Percentiles rank a stretch among this genome's conserved stretches.
These are phyloP conservation scores for Didymosphaeria variabile DNA, from an alignment of 2,329 filamentous ascomycete species.

Conservation along the genomic window DNA sequence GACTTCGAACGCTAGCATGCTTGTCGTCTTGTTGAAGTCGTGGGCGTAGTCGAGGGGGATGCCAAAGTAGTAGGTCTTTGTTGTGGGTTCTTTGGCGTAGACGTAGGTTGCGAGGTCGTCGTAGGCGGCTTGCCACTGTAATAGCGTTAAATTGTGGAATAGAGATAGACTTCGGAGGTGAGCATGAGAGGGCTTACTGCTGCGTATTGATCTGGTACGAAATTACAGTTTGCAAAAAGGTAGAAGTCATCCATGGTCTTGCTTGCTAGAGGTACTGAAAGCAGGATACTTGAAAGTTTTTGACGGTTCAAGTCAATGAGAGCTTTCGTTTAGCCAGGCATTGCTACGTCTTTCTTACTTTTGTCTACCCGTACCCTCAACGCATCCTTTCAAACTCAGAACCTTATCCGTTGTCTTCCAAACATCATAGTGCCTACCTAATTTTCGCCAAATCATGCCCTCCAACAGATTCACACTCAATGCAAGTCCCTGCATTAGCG, in stretches of 20 bases:
- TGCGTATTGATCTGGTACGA: slow-evolving; percentile 48
- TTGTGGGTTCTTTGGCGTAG: slow-evolving; percentile 45
- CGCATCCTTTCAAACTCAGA: neutral
- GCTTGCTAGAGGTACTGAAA: neutral
- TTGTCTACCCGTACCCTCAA: too few species aligned
- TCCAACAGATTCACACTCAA: neutral
- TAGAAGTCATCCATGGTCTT: slow-evolving; percentile 32
- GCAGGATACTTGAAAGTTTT: neutral
- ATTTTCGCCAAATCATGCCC: neutral
- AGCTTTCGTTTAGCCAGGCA: too few species aligned
- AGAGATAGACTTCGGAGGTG: neutral
- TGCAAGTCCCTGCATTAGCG: neutral
- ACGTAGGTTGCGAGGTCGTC: slow-evolving; percentile 52
- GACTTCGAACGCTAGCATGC: slow-evolving; percentile 51
- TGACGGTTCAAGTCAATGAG: too few species aligned
- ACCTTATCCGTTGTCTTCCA: neutral
- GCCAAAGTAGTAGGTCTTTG: slow-evolving; percentile 56
- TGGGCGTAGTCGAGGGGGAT: slow-evolving; percentile 49
- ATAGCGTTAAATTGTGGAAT: slow-evolving; percentile 5
- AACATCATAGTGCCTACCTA: neutral
- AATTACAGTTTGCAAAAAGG: slow-evolving; percentile 49
- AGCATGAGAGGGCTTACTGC: slow-evolving; percentile 30
- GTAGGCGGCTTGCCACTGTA: slow-evolving; percentile 54
- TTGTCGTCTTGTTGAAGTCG: slow-evolving; percentile 39
- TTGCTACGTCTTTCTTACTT: too few species aligned